A percentile compares a stretch with the other conserved stretches of the same genome.
Evolutionary conservation across 306 rosid genomes (phyloP).

Genomic region (Amphicarpaea edgeworthii): DNA sequence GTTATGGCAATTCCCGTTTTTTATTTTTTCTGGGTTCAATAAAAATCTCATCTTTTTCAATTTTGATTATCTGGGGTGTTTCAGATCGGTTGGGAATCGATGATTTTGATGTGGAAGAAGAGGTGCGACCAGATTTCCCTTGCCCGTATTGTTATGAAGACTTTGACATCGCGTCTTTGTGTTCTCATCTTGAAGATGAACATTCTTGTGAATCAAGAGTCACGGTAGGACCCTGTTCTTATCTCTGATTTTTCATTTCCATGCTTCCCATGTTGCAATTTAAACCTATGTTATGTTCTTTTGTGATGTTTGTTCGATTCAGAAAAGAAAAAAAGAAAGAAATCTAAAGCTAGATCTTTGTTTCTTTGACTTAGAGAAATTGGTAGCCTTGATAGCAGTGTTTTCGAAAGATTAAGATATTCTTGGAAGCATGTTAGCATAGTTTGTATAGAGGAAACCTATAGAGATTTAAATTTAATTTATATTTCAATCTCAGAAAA

Average conservation of each 20-base stretch:
- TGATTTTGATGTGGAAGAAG: constrained; percentile 88
- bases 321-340: not conserved
- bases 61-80: constrained; percentile 1
- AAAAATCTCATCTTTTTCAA: constrained; percentile 31
- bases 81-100: constrained; percentile 90
- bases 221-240: constrained; percentile 60
- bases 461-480: constrained; percentile 8
- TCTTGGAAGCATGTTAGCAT: not conserved
- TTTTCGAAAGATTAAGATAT: constrained; percentile 25
- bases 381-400: constrained; percentile 22
- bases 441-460: constrained; percentile 18
- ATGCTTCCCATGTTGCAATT: not conserved
- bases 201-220: constrained; percentile 88
- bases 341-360: constrained; percentile 34
- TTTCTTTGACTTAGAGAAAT: not conserved
- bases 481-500: constrained; percentile 7
- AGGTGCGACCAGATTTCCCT: constrained; percentile 86
- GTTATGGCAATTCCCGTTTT: not conserved
- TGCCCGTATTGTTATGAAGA: constrained; percentile 95
- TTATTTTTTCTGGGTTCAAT: constrained; percentile 27
- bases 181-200: constrained; percentile 94
- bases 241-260: constrained; percentile 15
- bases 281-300: constrained; percentile 38
- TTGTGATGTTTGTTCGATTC: constrained; percentile 22
- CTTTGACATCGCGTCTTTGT: constrained; percentile 84